These are phyloP conservation scores for Xylariaceae sp. DNA, from an alignment of 2,329 filamentous ascomycete genomes.

Conservation along the genomic window DNA sequence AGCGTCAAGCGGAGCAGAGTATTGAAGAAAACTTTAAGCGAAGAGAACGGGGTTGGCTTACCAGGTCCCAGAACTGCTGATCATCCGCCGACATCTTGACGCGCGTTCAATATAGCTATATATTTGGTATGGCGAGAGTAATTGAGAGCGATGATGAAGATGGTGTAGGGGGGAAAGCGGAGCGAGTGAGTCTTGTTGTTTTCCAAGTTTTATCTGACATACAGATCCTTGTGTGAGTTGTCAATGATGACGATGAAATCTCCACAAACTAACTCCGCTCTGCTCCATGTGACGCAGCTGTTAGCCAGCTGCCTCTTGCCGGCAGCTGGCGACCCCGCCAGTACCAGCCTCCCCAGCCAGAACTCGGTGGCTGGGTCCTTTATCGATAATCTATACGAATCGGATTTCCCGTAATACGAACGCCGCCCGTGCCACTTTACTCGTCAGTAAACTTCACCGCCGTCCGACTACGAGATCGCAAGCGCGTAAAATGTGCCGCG, in stretches of 20 bases:
- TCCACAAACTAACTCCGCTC: neutral
- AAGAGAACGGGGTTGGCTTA: conserved; percentile 39
- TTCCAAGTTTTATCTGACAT: neutral
- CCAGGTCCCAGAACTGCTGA: conserved; percentile 70
- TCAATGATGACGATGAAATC: neutral
- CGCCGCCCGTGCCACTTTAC: neutral
- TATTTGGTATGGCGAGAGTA: neutral
- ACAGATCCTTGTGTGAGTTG: neutral
- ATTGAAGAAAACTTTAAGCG: neutral
- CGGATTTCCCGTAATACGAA: no score
- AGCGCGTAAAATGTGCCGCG: conserved; percentile 40
- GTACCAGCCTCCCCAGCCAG: no score
- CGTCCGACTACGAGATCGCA: conserved; percentile 16
- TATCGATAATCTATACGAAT: no score
- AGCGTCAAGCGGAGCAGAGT: neutral
- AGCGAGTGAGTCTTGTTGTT: neutral
- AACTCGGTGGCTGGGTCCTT: neutral
- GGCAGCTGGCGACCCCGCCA: no score
- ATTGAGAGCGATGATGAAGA: neutral
- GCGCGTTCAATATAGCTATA: neutral
- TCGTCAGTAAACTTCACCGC: conserved; percentile 5
- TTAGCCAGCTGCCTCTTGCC: neutral
- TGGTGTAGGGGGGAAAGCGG: neutral
- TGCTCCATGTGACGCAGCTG: neutral
- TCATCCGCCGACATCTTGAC: conserved; percentile 70